Conservation (phyloP, 2,329 filamentous ascomycete genomes). For the Beauveria scarabaeidicola region DNA sequence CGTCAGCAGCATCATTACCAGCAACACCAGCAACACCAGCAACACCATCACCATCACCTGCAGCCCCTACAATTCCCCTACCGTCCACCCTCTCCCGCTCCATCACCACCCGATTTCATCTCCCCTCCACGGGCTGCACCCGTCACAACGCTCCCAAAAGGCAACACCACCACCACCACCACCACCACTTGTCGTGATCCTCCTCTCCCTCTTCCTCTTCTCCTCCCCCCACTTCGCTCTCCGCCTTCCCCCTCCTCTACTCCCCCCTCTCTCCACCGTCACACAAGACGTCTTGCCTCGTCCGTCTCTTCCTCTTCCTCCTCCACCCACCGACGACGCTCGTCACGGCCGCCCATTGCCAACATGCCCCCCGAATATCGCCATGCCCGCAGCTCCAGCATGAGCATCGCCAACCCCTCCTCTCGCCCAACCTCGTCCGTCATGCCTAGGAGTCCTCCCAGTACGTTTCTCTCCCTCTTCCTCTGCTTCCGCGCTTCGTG, state of each 20-base stretch:
- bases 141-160: no score
- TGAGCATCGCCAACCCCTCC: conserved; percentile 37
- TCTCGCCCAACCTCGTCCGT: conserved; percentile 40
- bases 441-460: conserved; percentile 54
- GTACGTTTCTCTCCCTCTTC: conserved; percentile 31
- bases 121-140: no score
- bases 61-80: not conserved
- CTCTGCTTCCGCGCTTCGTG: not conserved
- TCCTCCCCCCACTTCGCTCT: not conserved
- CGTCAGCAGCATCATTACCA: not conserved
- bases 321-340: conserved; percentile 10
- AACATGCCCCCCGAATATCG: conserved; percentile 41
- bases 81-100: not conserved
- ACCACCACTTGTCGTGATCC: no score
- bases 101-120: not conserved
- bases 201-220: not conserved
- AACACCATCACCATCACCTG: not conserved
- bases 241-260: conserved; percentile 1
- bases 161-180: not conserved
- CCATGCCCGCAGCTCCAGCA: conserved; percentile 50
- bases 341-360: conserved; percentile 9
- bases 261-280: conserved; percentile 6
- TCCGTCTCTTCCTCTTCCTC: conserved; percentile 10
- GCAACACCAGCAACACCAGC: not conserved
- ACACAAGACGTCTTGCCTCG: conserved; percentile 12